Conservation (phyloP, 2,329 filamentous ascomycete genomes). For the Phaeosphaeria sp. region DNA sequence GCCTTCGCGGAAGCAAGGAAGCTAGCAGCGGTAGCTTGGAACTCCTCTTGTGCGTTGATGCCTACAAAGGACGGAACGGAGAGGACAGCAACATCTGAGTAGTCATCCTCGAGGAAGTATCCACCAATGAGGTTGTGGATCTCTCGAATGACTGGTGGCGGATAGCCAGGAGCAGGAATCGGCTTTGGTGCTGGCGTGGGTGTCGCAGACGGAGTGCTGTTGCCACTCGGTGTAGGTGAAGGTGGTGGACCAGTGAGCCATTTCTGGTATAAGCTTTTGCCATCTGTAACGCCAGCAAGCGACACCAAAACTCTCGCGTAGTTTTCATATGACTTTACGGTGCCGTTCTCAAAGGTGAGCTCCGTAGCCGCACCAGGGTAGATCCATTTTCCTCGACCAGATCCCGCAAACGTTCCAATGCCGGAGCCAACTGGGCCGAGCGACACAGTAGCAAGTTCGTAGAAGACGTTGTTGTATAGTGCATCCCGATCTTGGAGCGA, state of each 20-base stretch:
- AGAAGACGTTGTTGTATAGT: slow-evolving; percentile 60
- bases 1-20: slow-evolving; percentile 54
- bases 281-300: slow-evolving; percentile 52
- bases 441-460: slow-evolving; percentile 52
- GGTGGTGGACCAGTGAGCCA: slow-evolving; percentile 40
- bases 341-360: slow-evolving; percentile 56
- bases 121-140: slow-evolving; percentile 53
- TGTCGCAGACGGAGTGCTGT: slow-evolving; percentile 16
- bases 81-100: slow-evolving; percentile 55
- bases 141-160: slow-evolving; percentile 52
- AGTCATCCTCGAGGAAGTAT: slow-evolving; percentile 54
- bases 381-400: slow-evolving; percentile 49
- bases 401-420: slow-evolving; percentile 54
- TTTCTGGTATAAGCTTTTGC: slow-evolving; percentile 50
- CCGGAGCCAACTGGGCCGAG: slow-evolving; percentile 49
- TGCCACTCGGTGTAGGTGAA: slow-evolving; percentile 19
- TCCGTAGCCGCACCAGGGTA: slow-evolving; percentile 54
- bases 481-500: slow-evolving; percentile 64
- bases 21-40: slow-evolving; percentile 51
- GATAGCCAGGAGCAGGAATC: slow-evolving; percentile 52
- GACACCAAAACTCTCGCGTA: slow-evolving; percentile 51
- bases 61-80: slow-evolving; percentile 52
- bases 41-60: slow-evolving; percentile 37
- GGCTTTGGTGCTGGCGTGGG: slow-evolving; percentile 26
- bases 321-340: slow-evolving; percentile 49